These are phyloP conservation scores for Pancytospora epiphaga DNA, from an alignment of 371 early-diverging fungal species.

Conservation along the genomic window DNA sequence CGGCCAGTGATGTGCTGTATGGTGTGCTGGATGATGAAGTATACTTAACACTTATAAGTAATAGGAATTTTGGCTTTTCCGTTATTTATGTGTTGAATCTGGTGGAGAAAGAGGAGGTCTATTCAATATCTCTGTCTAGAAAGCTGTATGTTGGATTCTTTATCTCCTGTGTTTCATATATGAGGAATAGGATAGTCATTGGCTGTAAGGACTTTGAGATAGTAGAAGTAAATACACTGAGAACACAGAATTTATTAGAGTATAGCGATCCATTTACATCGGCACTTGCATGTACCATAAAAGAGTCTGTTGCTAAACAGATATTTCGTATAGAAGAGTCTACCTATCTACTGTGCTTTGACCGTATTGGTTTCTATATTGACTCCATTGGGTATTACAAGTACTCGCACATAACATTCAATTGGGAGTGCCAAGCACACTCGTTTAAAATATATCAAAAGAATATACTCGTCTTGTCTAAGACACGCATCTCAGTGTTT, in stretches of 20 bases:
- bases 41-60: constrained; percentile 24
- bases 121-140: constrained; percentile 30
- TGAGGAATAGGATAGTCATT: constrained; percentile 49
- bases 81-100: constrained; percentile 38
- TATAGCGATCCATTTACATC: constrained; percentile 46
- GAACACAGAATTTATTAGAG: constrained; percentile 58
- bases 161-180: constrained; percentile 45
- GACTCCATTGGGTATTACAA: constrained; percentile 49
- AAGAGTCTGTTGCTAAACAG: constrained; percentile 28
- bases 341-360: constrained; percentile 51
- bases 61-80: constrained; percentile 17
- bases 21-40: constrained; percentile 18
- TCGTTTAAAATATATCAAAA: constrained; percentile 31
- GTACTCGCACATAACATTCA: constrained; percentile 43
- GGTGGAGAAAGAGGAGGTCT: not conserved
- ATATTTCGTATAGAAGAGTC: constrained; percentile 45
- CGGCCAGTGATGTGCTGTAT: constrained; percentile 40
- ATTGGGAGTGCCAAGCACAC: constrained; percentile 45
- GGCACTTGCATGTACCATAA: constrained; percentile 17
- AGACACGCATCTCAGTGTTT: constrained; percentile 21
- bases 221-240: constrained; percentile 56
- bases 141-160: constrained; percentile 56
- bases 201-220: constrained; percentile 61
- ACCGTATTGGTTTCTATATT: constrained; percentile 55
- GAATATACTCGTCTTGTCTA: constrained; percentile 17